Percentiles rank a stretch among this genome's conserved stretches.
phyloP scores from a whole-genome alignment of 2,329 filamentous ascomycete species.

The Parafenestella ontariensis region DNA sequence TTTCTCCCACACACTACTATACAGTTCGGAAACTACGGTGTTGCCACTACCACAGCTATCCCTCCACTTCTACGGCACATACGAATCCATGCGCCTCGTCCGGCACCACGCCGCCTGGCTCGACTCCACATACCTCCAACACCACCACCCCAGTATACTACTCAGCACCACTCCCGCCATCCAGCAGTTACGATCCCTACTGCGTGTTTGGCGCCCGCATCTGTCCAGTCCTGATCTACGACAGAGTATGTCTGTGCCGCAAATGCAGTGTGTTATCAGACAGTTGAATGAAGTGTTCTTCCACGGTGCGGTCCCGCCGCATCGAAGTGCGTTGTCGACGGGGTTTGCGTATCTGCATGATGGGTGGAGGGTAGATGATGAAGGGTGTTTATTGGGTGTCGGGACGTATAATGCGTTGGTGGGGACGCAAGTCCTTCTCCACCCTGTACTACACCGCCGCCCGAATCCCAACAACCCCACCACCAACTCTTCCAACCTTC shows the following conservation, averaged over 20 bases:
- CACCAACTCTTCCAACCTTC: background rate
- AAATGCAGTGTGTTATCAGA: slow-evolving; percentile 11
- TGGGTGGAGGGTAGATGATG: slow-evolving; percentile 7
- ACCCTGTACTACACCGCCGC: slow-evolving; percentile 16
- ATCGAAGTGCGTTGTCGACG: slow-evolving; percentile 6
- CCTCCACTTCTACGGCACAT: slow-evolving; percentile 17
- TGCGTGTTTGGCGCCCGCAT: slow-evolving; percentile 15
- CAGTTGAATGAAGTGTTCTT: slow-evolving; percentile 22
- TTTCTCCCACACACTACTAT: background rate
- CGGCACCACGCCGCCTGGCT: slow-evolving; percentile 22
- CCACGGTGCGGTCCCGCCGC: slow-evolving; percentile 8
- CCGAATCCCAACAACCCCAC: background rate
- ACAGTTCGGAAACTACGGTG: background rate
- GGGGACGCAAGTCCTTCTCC: slow-evolving; percentile 20
- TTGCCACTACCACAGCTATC: slow-evolving; percentile 3
- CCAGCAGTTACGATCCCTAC: slow-evolving; percentile 10
- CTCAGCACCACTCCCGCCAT: background rate
- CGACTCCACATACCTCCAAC: slow-evolving; percentile 16
- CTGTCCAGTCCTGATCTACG: slow-evolving; percentile 12
- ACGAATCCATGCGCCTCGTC: slow-evolving; percentile 23
- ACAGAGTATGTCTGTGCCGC: slow-evolving; percentile 7
- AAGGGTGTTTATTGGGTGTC: slow-evolving; percentile 16
- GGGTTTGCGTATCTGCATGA: no score
- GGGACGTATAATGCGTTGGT: slow-evolving; percentile 17
- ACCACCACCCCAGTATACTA: background rate